phyloP scores from a whole-genome alignment of 225 moss, liverwort and hornwort species.

The Lunularia cruciata region DNA sequence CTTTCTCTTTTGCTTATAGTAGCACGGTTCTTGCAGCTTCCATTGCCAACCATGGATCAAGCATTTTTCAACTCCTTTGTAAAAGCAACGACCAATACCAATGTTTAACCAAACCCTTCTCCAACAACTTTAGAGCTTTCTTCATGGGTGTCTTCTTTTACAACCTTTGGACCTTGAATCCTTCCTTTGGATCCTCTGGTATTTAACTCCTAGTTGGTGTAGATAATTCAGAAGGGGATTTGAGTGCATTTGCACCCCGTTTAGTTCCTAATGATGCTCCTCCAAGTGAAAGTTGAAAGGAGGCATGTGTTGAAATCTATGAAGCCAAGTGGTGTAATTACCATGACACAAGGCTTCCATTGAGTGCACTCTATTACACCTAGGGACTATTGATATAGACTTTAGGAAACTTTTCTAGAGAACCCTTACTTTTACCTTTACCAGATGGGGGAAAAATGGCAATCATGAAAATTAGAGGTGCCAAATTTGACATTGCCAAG shows the following conservation, averaged over 20 bases:
- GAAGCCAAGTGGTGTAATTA: too few relatives aligned
- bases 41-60: slow-evolving; percentile 52
- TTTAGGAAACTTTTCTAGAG: too few relatives aligned
- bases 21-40: slow-evolving; percentile 51
- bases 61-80: slow-evolving; percentile 34
- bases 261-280: slow-evolving; percentile 22
- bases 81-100: slow-evolving; percentile 38
- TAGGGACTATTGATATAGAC: too few relatives aligned
- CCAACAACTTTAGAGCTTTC: slow-evolving; percentile 15
- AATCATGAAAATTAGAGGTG: too few relatives aligned
- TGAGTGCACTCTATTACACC: too few relatives aligned
- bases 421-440: too few relatives aligned
- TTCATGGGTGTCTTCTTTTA: slow-evolving; percentile 4
- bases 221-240: background rate
- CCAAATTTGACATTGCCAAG: too few relatives aligned
- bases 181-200: slow-evolving; percentile 12
- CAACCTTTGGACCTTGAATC: slow-evolving; percentile 6
- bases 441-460: too few relatives aligned
- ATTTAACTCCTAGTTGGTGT: slow-evolving; percentile 4
- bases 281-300: too few relatives aligned
- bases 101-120: slow-evolving; percentile 23
- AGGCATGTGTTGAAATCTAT: too few relatives aligned
- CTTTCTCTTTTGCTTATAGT: slow-evolving; percentile 46
- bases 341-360: too few relatives aligned
- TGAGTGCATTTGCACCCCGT: slow-evolving; percentile 12